Evolutionary conservation across 148 eudicot genomes (phyloP).

Genomic region (Diospyros lotus): DNA sequence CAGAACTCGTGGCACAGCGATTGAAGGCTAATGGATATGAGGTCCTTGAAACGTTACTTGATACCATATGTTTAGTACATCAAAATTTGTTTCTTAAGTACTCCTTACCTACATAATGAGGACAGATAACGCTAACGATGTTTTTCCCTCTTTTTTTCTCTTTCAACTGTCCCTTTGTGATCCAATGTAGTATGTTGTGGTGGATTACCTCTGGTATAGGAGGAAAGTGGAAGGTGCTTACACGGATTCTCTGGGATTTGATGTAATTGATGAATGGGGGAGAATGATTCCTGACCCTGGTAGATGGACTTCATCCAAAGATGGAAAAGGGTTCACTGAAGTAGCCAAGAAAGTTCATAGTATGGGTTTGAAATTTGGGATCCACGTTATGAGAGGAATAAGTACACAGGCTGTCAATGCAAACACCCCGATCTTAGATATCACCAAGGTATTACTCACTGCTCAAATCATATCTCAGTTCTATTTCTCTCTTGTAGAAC

Average conservation of each 20-base stretch:
- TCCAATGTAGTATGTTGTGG: slow-evolving; percentile 79
- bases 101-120: background rate
- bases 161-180: background rate
- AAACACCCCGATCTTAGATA: slow-evolving; percentile 81
- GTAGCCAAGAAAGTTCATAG: slow-evolving; percentile 77
- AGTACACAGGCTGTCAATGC: slow-evolving; percentile 83
- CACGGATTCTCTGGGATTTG: slow-evolving; percentile 76
- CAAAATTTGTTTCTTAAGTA: background rate
- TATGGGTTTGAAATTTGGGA: slow-evolving; percentile 96
- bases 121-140: background rate
- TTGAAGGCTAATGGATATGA: slow-evolving; percentile 71
- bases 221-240: slow-evolving; percentile 67
- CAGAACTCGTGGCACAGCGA: slow-evolving; percentile 59
- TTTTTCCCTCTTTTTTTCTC: background rate
- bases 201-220: slow-evolving; percentile 98
- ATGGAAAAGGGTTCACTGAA: slow-evolving; percentile 74
- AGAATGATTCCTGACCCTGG: slow-evolving; percentile 87
- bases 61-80: background rate
- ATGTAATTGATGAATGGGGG: slow-evolving; percentile 96
- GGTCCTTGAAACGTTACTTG: slow-evolving; percentile 34
- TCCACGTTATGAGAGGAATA: slow-evolving; percentile 96
- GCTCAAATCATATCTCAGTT: background rate
- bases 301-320: slow-evolving; percentile 89
- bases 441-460: slow-evolving; percentile 48
- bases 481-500: background rate